Conservation (phyloP, 2,329 filamentous ascomycete species). For the Cladophialophora bantiana region DNA sequence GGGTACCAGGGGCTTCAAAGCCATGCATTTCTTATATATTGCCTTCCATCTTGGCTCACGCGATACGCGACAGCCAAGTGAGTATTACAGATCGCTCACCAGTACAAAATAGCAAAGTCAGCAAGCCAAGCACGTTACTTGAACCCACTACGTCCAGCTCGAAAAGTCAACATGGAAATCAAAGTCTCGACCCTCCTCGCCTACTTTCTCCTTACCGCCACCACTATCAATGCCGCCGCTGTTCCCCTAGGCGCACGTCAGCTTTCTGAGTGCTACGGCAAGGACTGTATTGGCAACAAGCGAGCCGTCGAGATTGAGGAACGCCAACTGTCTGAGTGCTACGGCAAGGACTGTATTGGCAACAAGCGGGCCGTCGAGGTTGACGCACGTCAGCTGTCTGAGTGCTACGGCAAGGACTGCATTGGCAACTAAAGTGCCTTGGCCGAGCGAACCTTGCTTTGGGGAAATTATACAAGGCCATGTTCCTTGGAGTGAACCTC, state of each 20-base stretch:
- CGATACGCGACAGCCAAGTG: constrained; percentile 3
- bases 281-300: not conserved
- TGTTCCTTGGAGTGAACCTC: not conserved
- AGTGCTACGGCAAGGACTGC: constrained; percentile 3
- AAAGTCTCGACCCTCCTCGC: not conserved
- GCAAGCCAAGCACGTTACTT: not conserved
- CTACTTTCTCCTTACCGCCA: not conserved
- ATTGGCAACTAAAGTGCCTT: not conserved
- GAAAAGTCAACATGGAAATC: not conserved
- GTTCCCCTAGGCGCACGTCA: constrained; percentile 1
- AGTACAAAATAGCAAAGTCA: not conserved
- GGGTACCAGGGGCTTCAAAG: not conserved
- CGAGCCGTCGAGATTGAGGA: not conserved
- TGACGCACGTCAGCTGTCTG: not conserved
- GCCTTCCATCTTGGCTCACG: not conserved
- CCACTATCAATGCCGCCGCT: constrained; percentile 1
- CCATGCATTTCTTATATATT: not conserved
- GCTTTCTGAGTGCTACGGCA: not conserved
- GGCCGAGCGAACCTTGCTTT: not conserved
- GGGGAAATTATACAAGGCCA: not conserved
- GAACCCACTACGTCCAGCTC: not conserved
- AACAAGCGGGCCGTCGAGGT: not conserved
- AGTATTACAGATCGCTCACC: not conserved
- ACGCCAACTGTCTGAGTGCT: not conserved
- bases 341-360: constrained; percentile 1